Base-by-base conservation (phyloP, 1,284 basidiomycete genomes). In the Pseudomicrostroma phylloplanum region DNA sequence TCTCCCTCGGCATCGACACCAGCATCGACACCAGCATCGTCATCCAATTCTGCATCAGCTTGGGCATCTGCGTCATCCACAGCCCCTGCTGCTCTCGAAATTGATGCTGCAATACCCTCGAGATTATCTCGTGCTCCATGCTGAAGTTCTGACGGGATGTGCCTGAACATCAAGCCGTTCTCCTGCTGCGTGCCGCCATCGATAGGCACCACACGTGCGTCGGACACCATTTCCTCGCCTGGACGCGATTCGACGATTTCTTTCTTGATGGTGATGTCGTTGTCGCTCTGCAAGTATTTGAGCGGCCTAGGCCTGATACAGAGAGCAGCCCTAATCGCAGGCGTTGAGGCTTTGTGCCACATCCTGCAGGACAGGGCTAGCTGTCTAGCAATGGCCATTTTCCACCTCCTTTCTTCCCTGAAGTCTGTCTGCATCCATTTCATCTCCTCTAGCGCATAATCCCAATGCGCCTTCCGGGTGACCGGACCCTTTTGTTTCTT, bases 381-480 rank as follows among this genome's bases (percentile, higher is more conserved):
- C 63, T 89, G 88, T 76, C 88, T 89, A 0, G 94, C 93, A 19
- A 92, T 79, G 0, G 88, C 87, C 41, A 89, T 81, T 79, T 98
- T 98, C 93, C 93, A 98, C 63, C 86, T 85, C 57, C 90, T 83
- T 77, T 99, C 96, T 80, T 98, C 92, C 8, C 89, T 86, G 72
- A 92, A 97, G 76, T 99, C 96, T 15, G 86, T 86, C 55, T 92
- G 89, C 84, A 99, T 88, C 96, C 94, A 98, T 85, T 89, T 91
- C 91, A 97, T 92, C 81, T 98, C 96, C 66, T 98, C 96, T 77
- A 98, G 81, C 36, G 98, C 82, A 79, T 92, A 90, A 79, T 98
- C 96, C 91, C 92, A 94, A 72, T 97, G 92, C 0, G 89, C 86
- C 80, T 97, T 97, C 6, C 83, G 82, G 41, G 90, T 80, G 1